phyloP scores from a whole-genome alignment of 345 rosid species.

The Sonneratia caseolaris region DNA sequence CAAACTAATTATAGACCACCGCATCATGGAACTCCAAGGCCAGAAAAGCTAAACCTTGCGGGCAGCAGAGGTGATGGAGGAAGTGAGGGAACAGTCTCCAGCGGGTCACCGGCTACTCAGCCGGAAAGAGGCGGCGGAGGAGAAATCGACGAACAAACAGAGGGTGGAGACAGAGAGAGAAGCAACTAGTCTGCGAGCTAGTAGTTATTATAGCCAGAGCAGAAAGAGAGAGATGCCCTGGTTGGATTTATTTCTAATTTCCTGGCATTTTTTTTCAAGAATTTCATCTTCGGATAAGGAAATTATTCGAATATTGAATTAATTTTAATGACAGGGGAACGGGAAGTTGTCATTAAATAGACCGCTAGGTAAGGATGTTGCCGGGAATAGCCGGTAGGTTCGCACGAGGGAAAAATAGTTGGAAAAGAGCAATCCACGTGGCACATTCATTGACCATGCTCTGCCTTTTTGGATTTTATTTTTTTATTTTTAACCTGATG shows the following conservation, averaged over 20 bases:
- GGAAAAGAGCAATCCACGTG: background rate
- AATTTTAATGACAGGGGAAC: background rate
- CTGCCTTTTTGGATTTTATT: background rate
- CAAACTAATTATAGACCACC: background rate
- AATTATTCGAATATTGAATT: too few relatives aligned
- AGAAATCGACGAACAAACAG: slow-evolving; percentile 16
- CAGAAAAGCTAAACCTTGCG: slow-evolving; percentile 18
- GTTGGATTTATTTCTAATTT: too few relatives aligned
- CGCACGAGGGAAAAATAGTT: too few relatives aligned
- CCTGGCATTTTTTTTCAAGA: too few relatives aligned
- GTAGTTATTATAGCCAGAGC: slow-evolving; percentile 22
- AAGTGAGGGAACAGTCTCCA: slow-evolving; percentile 11
- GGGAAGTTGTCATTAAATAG: background rate
- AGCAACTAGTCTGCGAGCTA: rapidly evolving
- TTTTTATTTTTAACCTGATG: background rate
- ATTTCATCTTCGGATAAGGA: background rate
- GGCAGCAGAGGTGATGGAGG: slow-evolving; percentile 8
- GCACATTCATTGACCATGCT: background rate
- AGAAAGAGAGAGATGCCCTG: background rate
- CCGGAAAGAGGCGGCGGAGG: slow-evolving; percentile 27
- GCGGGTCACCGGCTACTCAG: slow-evolving; percentile 21
- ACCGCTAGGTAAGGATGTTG: too few relatives aligned
- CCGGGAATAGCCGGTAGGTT: background rate
- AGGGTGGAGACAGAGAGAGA: slow-evolving; percentile 22
- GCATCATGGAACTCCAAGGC: background rate